These are phyloP conservation scores for Piloderma croceum DNA, from an alignment of 768 basidiomycete species.

Conservation along the genomic window DNA sequence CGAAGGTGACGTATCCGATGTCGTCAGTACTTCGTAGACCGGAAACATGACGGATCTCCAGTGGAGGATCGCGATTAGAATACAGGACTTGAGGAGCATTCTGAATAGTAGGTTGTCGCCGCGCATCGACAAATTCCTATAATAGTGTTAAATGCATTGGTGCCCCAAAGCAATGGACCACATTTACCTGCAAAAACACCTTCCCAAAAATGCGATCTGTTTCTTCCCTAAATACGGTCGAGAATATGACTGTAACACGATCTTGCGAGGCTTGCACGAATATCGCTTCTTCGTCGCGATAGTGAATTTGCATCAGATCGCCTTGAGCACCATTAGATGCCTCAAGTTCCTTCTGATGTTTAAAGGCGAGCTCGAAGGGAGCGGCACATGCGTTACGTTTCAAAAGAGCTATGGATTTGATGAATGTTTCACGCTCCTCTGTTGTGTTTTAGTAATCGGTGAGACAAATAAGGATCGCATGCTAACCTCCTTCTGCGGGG, in stretches of 20 bases:
- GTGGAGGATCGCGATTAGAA: conserved; percentile 88
- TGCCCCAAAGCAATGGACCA: not conserved
- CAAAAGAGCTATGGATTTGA: conserved; percentile 76
- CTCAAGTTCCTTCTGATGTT: conserved; percentile 78
- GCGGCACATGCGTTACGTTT: conserved; percentile 94
- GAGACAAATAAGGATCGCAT: not conserved
- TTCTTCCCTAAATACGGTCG: conserved; percentile 94
- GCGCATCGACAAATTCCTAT: conserved; percentile 99
- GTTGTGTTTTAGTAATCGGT: conserved; percentile 4
- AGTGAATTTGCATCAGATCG: conserved; percentile 88
- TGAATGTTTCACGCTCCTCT: conserved; percentile 78
- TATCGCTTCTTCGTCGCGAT: conserved; percentile 96
- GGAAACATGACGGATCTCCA: conserved; percentile 88
- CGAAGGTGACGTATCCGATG: conserved; percentile 95
- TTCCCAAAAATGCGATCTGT: conserved; percentile 96
- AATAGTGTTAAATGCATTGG: not conserved
- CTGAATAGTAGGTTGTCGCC: conserved; percentile 86
- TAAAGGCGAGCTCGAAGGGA: conserved; percentile 88
- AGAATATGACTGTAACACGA: conserved; percentile 97
- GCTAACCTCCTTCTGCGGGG: conserved; percentile 73
- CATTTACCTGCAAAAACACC: conserved; percentile 86
- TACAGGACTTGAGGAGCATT: conserved; percentile 97
- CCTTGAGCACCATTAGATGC: conserved; percentile 60
- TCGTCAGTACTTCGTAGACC: conserved; percentile 81
- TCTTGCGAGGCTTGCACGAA: conserved; percentile 90